Percentiles rank a stretch among this genome's conserved stretches.
Evolutionary conservation across 148 eudicot species (phyloP).

Genomic region (Nepenthes mirabilis): DNA sequence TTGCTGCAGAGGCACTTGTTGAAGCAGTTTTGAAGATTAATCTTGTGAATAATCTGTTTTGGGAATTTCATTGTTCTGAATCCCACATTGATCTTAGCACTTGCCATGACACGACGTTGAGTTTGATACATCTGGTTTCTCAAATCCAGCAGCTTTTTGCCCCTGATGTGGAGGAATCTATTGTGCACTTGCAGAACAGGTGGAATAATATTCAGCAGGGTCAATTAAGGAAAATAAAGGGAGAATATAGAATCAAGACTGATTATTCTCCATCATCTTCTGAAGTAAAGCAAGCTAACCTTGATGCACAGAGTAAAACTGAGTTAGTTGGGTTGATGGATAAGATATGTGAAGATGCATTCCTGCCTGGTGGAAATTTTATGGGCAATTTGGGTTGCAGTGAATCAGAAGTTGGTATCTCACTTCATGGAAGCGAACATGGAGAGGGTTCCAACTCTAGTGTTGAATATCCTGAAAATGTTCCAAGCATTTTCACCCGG

Average conservation of each 20-base stretch:
- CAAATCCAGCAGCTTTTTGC: constrained; percentile 91
- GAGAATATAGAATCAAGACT: constrained; percentile 10
- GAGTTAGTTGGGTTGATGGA: constrained; percentile 48
- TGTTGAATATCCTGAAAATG: constrained; percentile 8
- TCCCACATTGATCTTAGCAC: constrained; percentile 54
- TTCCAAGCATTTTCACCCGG: constrained; percentile 6
- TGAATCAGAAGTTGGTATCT: constrained; percentile 17
- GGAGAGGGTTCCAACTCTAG: constrained; percentile 14
- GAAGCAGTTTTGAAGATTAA: constrained; percentile 45
- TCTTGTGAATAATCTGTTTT: constrained; percentile 33
- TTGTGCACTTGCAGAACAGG: constrained; percentile 77
- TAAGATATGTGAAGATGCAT: constrained; percentile 78
- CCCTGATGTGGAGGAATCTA: constrained; percentile 78
- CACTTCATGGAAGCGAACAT: constrained; percentile 13
- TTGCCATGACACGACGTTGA: constrained; percentile 80
- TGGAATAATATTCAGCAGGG: constrained; percentile 62
- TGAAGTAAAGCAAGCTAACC: constrained; percentile 22
- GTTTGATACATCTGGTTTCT: constrained; percentile 48
- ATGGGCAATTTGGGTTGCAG: constrained; percentile 14
- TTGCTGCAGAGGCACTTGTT: constrained; percentile 56
- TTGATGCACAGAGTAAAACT: constrained; percentile 23
- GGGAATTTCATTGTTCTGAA: constrained; percentile 73
- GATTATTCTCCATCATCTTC: constrained; percentile 25
- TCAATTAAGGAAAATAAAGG: constrained; percentile 21
- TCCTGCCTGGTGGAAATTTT: constrained; percentile 21